These are phyloP conservation scores for Sphaerosporella brunnea DNA, from an alignment of 495 filamentous ascomycete species.

Conservation along the genomic window DNA sequence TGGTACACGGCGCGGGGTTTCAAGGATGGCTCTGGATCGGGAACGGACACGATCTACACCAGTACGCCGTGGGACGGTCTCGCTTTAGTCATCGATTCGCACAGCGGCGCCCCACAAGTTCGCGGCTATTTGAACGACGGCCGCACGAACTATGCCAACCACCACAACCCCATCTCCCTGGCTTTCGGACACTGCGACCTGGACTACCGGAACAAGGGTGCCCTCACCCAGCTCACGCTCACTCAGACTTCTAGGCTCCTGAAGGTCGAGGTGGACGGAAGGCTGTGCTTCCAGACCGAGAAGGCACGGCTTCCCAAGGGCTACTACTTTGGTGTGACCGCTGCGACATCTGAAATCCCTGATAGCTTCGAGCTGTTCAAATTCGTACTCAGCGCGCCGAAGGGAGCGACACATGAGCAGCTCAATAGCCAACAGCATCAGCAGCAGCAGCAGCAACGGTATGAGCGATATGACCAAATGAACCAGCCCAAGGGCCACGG, in stretches of 20 bases:
- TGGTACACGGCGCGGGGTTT: constrained; percentile 53
- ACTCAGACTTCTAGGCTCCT: constrained; percentile 43
- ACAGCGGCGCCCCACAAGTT: constrained; percentile 66
- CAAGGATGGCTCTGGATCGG: constrained; percentile 8
- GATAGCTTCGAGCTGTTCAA: constrained; percentile 93
- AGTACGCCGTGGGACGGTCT: constrained; percentile 46
- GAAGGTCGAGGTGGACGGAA: constrained; percentile 64
- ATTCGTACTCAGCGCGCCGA: constrained; percentile 43
- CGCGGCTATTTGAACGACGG: constrained; percentile 92
- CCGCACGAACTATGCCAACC: constrained; percentile 55
- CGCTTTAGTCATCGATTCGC: constrained; percentile 69
- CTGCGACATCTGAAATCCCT: constrained; percentile 72
- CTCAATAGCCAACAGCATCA: constrained; percentile 28
- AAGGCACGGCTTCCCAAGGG: constrained; percentile 59
- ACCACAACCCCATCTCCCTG: constrained; percentile 61
- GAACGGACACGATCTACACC: constrained; percentile 21
- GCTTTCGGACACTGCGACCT: constrained; percentile 91
- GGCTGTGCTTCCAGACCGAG: constrained; percentile 64
- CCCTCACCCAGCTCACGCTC: constrained; percentile 58
- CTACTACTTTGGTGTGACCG: constrained; percentile 75
- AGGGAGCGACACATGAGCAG: constrained; percentile 27
- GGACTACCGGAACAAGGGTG: constrained; percentile 76
- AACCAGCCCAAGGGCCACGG: neutral
- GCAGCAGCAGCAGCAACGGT: constrained; percentile 20
- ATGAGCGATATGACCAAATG: neutral